Base-by-base conservation (phyloP, 768 basidiomycete genomes). In the Mycena venus region DNA sequence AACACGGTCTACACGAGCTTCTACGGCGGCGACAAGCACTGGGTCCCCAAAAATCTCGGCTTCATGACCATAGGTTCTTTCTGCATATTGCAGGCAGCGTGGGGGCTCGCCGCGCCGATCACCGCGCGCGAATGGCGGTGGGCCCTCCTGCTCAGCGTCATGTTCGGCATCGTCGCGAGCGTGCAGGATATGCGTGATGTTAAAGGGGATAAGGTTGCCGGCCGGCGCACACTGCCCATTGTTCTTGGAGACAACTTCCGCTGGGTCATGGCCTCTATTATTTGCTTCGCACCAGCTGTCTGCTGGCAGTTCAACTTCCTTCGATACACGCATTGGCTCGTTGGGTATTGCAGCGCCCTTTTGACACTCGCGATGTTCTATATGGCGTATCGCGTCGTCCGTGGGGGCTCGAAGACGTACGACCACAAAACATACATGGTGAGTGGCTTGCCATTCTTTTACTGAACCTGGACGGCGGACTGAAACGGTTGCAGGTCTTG, bases 161-260 rank as follows among this genome's bases (percentile, higher is more conserved):
- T 84, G 12, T 82, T 86, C 51, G 74, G 83, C 3, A 84, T 86
- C 3, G 86, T 86, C 2, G 83, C 85, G 15, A 86, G 86, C 58
- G 81, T 84, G 6, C 74, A 75, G 78, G 87, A 88, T 65, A 86
- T 85, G 68, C 84, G 85, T 42, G 87, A 88, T 68, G 73, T 82
- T 15, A 78, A 79, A 19, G 87, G 87, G 0, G 87, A 88, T 53
- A 78, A 79, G 15, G 40, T 81, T 53, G 80, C 80, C 0, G 84
- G 86, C 7, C 81, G 87, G 8, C 49, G 79, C 5, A 88, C 87
- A 0, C 72, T 88, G n/a, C 87, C 87, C 2, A 86, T 88, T 66
- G 82, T 84, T 36, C 81, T 84, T 61, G 87, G 86, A 0, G 31
- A 76, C n/a, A 53, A 78, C 4, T 82, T 84, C 7, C 82, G 84